phyloP scores from a whole-genome alignment of 352 stramenopile genomes.

The Thalassiosira gravida region DNA sequence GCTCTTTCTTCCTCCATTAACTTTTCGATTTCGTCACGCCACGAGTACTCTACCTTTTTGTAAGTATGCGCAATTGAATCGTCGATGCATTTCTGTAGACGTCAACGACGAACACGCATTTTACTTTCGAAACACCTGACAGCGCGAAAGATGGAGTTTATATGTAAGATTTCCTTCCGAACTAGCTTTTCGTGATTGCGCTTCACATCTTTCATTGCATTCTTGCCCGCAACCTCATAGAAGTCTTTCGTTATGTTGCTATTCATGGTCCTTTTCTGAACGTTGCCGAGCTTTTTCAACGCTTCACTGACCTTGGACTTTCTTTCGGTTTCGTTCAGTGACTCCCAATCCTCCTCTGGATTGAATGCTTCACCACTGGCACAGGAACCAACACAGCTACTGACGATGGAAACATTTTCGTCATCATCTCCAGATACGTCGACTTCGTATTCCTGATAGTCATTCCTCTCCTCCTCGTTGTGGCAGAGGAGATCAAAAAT shows the following conservation, averaged over 20 bases:
- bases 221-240: background rate
- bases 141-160: background rate
- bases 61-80: background rate
- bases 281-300: slow-evolving; percentile 6
- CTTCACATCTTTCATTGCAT: background rate
- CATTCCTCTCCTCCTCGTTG: background rate
- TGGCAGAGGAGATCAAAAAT: background rate
- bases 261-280: background rate
- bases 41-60: background rate
- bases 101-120: background rate
- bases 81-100: background rate
- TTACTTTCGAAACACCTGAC: slow-evolving; percentile 4
- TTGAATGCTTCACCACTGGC: background rate
- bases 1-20: slow-evolving; percentile 1
- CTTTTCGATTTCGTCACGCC: background rate
- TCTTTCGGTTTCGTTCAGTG: background rate
- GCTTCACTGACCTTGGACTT: background rate
- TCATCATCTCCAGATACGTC: background rate
- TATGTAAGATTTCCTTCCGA: background rate
- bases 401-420: background rate
- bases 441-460: slow-evolving; percentile 1
- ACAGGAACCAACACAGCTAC: background rate
- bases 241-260: background rate
- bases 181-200: background rate
- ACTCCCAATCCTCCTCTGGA: background rate